Conservation (phyloP, 2,329 filamentous ascomycete species). For the Pseudovirgaria hyperparasitica region DNA sequence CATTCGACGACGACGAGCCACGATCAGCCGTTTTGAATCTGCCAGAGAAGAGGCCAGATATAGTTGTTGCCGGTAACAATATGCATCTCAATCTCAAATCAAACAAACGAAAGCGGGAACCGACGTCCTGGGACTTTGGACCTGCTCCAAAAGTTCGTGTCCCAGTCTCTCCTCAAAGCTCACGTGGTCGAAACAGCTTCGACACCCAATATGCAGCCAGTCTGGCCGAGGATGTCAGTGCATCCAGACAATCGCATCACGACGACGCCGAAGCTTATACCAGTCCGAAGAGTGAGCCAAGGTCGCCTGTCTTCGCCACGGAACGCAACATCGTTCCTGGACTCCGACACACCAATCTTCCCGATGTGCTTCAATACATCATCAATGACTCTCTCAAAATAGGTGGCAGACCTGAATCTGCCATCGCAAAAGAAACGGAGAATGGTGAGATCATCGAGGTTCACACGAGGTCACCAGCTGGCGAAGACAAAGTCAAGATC, state of each 20-base stretch:
- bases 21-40: conserved; percentile 13
- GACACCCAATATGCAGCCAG: conserved; percentile 17
- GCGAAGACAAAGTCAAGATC: conserved; percentile 30
- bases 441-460: conserved; percentile 38
- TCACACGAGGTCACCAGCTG: conserved; percentile 29
- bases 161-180: conserved; percentile 12
- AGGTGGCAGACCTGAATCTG: conserved; percentile 40
- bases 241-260: conserved; percentile 6
- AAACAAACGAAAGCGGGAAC: conserved; percentile 31
- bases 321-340: conserved; percentile 32
- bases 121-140: conserved; percentile 16
- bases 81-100: conserved; percentile 25
- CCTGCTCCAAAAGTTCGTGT: conserved; percentile 9
- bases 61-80: conserved; percentile 30
- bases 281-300: too few species aligned
- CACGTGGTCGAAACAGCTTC: conserved; percentile 13
- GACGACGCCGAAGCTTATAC: neutral
- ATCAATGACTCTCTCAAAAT: conserved; percentile 40
- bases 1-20: conserved; percentile 19
- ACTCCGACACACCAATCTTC: conserved; percentile 33
- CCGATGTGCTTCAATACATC: conserved; percentile 38
- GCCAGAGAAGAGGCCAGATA: conserved; percentile 28
- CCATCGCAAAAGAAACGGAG: conserved; percentile 32
- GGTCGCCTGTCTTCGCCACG: conserved; percentile 19
- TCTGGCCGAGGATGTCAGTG: conserved; percentile 10